Evolutionary conservation across 2,329 filamentous ascomycete species (phyloP).

Genomic region (Clarireedia homoeocarpa): DNA sequence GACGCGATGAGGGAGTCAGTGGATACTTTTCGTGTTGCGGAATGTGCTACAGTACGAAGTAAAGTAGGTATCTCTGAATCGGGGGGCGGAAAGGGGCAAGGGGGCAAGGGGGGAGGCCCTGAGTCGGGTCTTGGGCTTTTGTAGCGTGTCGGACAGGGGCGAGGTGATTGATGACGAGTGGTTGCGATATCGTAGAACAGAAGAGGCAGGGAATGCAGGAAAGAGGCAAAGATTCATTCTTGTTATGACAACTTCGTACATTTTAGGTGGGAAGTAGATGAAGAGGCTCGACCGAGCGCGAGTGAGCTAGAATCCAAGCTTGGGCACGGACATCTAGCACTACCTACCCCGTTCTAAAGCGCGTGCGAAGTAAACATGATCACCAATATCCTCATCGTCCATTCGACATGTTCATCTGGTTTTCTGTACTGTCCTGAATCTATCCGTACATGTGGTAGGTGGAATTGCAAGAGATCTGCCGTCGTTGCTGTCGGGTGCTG

Average conservation of each 20-base stretch:
- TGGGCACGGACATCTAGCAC: background rate
- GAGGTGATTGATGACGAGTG: no score
- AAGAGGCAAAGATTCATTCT: no score
- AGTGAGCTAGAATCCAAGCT: background rate
- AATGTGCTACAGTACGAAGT: background rate
- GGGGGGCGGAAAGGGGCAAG: background rate
- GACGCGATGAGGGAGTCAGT: slow-evolving; percentile 1
- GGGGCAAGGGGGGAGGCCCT: background rate
- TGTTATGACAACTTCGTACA: no score
- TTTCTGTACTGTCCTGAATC: background rate
- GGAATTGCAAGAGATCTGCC: background rate
- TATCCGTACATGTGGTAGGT: no score
- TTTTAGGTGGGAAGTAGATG: background rate
- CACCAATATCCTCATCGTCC: background rate
- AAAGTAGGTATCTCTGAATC: background rate
- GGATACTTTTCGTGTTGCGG: background rate
- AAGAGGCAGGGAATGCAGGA: no score
- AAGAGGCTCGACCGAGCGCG: slow-evolving; percentile 1
- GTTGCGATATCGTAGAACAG: no score
- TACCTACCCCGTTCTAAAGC: background rate
- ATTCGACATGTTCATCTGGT: background rate
- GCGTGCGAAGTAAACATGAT: background rate
- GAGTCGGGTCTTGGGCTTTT: background rate
- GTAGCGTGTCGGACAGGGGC: no score
- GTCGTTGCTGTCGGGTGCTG: no score